A percentile compares a stretch with the other conserved stretches of the same genome.
phyloP scores from a whole-genome alignment of 1,284 basidiomycete species.

The Boletus mariae region DNA sequence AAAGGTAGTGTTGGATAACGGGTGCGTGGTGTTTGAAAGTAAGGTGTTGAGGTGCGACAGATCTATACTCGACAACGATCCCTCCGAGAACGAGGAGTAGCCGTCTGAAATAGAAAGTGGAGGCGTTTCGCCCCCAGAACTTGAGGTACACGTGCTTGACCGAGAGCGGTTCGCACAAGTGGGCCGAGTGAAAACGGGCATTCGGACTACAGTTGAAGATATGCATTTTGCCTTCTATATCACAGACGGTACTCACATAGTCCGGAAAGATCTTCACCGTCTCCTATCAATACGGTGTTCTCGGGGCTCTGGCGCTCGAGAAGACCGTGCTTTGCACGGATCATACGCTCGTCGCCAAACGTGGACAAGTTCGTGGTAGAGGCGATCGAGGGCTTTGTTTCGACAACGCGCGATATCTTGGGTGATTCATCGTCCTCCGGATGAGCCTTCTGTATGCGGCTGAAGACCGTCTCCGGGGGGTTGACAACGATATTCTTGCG shows the following conservation, averaged over 20 bases:
- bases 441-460: conserved; percentile 24
- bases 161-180: conserved; percentile 50
- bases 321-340: conserved; percentile 55
- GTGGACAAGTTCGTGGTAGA: conserved; percentile 52
- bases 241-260: conserved; percentile 44
- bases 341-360: conserved; percentile 67
- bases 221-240: neutral
- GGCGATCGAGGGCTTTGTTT: conserved; percentile 55
- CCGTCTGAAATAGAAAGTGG: conserved; percentile 63
- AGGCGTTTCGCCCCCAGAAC: conserved; percentile 65
- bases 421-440: conserved; percentile 34
- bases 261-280: conserved; percentile 57
- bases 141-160: conserved; percentile 59
- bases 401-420: conserved; percentile 44
- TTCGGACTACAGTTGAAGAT: conserved; percentile 36
- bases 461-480: conserved; percentile 29
- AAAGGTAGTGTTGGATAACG: conserved; percentile 32
- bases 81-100: conserved; percentile 45
- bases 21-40: conserved; percentile 46
- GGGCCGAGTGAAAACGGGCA: conserved; percentile 60
- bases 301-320: conserved; percentile 66
- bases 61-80: conserved; percentile 74
- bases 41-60: conserved; percentile 54
- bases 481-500: conserved; percentile 46
- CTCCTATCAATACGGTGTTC: conserved; percentile 56